phyloP scores from a whole-genome alignment of 768 basidiomycete genomes.

The Termitomyces eurrhizus region DNA sequence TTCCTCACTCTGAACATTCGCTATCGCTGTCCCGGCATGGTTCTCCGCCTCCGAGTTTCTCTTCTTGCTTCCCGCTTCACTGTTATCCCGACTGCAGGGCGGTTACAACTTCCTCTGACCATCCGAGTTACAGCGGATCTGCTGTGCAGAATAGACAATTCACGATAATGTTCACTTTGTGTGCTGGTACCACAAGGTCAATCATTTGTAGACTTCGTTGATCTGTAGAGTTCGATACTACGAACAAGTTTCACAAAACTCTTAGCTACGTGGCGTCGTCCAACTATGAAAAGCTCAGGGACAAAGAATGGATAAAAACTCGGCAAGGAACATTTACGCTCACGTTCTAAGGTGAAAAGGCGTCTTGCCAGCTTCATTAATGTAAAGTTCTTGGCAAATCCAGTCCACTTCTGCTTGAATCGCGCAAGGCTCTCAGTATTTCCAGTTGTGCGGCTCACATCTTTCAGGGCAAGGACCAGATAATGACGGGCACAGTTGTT shows the following conservation, averaged over 20 bases:
- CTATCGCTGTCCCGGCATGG: not conserved
- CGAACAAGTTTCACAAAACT: not conserved
- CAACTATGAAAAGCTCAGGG: not conserved
- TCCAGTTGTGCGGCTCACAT: constrained; percentile 33
- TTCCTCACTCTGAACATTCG: not conserved
- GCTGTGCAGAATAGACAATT: not conserved
- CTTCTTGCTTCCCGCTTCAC: not conserved
- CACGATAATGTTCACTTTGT: not conserved
- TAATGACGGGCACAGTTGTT: constrained; percentile 34
- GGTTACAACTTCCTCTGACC: not conserved
- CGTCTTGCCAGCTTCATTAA: constrained; percentile 29
- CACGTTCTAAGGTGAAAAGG: constrained; percentile 41
- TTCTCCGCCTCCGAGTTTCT: not conserved
- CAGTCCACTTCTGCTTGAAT: constrained; percentile 33
- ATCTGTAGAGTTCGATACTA: not conserved
- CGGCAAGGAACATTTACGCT: constrained; percentile 20
- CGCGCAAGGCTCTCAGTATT: constrained; percentile 35
- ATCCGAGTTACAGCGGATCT: not conserved
- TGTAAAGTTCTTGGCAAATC: constrained; percentile 26
- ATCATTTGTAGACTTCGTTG: not conserved
- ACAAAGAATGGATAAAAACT: not conserved
- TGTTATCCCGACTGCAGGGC: not conserved
- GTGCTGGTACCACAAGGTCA: not conserved
- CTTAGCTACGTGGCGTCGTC: not conserved
- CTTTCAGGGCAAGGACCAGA: constrained; percentile 43